phyloP scores from a whole-genome alignment of 768 basidiomycete species.

The Amanita muscaria region DNA sequence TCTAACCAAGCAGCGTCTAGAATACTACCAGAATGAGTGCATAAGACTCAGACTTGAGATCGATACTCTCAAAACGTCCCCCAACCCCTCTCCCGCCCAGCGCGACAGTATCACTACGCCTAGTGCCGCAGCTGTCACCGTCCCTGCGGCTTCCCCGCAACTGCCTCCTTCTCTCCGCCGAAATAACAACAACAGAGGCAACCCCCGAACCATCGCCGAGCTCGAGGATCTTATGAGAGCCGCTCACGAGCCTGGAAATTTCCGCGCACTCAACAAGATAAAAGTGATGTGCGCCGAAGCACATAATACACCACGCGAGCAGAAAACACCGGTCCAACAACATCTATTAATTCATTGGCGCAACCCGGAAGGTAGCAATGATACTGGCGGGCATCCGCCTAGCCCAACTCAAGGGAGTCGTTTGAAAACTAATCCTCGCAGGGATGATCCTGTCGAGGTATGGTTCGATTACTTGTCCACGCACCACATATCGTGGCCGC shows the following conservation, averaged over 20 bases:
- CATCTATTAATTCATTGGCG: slow-evolving; percentile 36
- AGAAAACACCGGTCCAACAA: slow-evolving; percentile 35
- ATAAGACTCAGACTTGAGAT: not conserved
- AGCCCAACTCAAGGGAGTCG: slow-evolving; percentile 3
- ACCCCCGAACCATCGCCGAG: slow-evolving; percentile 30
- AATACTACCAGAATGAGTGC: not conserved
- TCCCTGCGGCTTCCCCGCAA: no score
- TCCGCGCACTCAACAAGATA: slow-evolving; percentile 30
- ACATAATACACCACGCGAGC: slow-evolving; percentile 33
- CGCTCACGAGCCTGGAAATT: slow-evolving; percentile 35
- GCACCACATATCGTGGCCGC: slow-evolving; percentile 38
- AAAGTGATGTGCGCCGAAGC: slow-evolving; percentile 38
- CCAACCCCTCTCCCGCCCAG: no score
- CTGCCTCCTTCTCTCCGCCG: slow-evolving; percentile 11
- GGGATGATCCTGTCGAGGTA: slow-evolving; percentile 36
- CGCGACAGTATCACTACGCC: no score
- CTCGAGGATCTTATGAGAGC: slow-evolving; percentile 33
- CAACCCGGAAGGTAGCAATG: slow-evolving; percentile 24
- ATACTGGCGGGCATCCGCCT: not conserved
- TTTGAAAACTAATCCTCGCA: slow-evolving; percentile 33
- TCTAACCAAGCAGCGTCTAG: not conserved
- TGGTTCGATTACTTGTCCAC: slow-evolving; percentile 38
- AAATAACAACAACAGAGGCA: slow-evolving; percentile 12
- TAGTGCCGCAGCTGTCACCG: no score
- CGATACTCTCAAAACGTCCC: not conserved